Evolutionary conservation across 768 basidiomycete genomes (phyloP).

Genomic region (Lyophyllum decastes): DNA sequence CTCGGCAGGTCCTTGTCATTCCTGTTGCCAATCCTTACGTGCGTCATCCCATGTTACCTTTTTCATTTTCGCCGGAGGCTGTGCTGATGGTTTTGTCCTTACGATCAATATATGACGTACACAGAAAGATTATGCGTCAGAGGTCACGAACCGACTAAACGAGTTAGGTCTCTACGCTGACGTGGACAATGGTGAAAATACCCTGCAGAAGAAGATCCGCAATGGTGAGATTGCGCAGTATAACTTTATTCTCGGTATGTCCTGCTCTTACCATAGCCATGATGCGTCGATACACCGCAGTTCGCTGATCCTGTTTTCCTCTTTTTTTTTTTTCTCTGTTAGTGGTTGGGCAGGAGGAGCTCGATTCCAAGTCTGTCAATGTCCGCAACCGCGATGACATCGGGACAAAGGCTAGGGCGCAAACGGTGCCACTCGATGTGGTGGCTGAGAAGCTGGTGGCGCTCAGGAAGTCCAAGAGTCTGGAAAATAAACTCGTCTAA

Average conservation of each 20-base stretch:
- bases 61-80: constrained; percentile 5
- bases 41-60: constrained; percentile 30
- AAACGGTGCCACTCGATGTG: constrained; percentile 73
- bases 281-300: no score
- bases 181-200: constrained; percentile 90
- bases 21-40: constrained; percentile 91
- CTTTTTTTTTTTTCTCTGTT: no score
- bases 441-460: constrained; percentile 68
- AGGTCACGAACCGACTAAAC: constrained; percentile 70
- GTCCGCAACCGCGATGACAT: constrained; percentile 94
- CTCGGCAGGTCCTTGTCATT: constrained; percentile 93
- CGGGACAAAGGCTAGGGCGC: constrained; percentile 79
- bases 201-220: constrained; percentile 94
- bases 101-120: constrained; percentile 5
- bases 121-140: constrained; percentile 88
- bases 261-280: no score
- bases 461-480: constrained; percentile 58
- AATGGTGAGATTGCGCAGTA: constrained; percentile 98
- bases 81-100: constrained; percentile 11
- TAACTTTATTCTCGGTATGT: constrained; percentile 93
- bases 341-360: constrained; percentile 96
- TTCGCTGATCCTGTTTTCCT: no score
- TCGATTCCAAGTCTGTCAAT: constrained; percentile 86
- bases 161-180: constrained; percentile 82
- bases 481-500: constrained; percentile 44